Base-by-base conservation (phyloP, 352 stramenopile genomes). In the Phytophthora pluvialis region DNA sequence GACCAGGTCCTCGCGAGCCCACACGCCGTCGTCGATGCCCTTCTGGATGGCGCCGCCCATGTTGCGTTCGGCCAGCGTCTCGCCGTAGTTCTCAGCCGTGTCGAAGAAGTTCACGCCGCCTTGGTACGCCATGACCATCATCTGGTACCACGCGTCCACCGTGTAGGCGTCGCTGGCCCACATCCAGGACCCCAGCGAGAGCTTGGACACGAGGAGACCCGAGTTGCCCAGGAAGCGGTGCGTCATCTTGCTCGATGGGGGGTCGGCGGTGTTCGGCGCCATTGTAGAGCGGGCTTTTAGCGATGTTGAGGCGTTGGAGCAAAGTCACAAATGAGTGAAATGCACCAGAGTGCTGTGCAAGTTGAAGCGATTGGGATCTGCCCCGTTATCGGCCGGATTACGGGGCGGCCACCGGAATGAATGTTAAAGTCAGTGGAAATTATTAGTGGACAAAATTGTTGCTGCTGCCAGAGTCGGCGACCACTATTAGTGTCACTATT, bases 31-130 rank as follows among this genome's bases (percentile, higher is more conserved):
- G 51, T 78, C 55, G 39, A 85, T 55, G 4, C 73, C 74, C 16
- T 61, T 73, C 38, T 82, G 69, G 47, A 89, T 68, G 12, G 79
- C 67, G 21, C 70, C 54, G 28, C 79, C 80, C 62, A 84, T 60
- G 43, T 61, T 55, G 5, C 35, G 33, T 25, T 68, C 60, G 1
- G 51, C 50, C 28, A 57, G 45, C 6, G 43, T 57, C 33, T 68
- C 51, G 31, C 43, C 60, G 29, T 68, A 68, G 38, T 52, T 68
- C 26, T 68, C 60, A 1, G 60, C 60, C 5, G 33, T 68, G 35
- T 89, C 80, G 43, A 89, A 76, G 18, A 89, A 77, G 59, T 85
- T 89, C 36, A 89, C 63, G 28, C 77, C 80, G 10, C 42, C 9
- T 33, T 60, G 29, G 46, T 50, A 70, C 10, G 61, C 61, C 18